A percentile compares a stretch with the other conserved stretches of the same genome.
phyloP scores from a whole-genome alignment of 306 rosid species.

The Lotus japonicus region DNA sequence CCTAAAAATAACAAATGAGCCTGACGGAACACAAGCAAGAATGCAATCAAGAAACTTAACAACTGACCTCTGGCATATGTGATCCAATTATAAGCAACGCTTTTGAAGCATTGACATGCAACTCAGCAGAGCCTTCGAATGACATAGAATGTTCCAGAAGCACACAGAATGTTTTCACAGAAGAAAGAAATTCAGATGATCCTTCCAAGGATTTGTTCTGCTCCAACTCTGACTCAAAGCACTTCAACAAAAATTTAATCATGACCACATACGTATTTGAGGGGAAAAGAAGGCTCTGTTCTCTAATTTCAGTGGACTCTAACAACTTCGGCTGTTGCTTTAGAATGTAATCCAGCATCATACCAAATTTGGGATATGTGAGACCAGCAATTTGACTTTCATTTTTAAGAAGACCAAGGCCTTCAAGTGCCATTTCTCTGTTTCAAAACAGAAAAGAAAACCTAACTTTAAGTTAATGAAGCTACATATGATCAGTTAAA shows the following conservation, averaged over 20 bases:
- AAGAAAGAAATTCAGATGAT: slow-evolving; percentile 41
- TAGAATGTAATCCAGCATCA: slow-evolving; percentile 70
- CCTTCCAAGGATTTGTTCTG: slow-evolving; percentile 35
- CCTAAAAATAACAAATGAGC: slow-evolving; percentile 45
- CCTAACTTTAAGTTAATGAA: not conserved
- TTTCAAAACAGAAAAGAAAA: slow-evolving; percentile 17
- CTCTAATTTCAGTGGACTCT: slow-evolving; percentile 60
- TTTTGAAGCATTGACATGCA: slow-evolving; percentile 82
- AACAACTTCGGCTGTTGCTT: slow-evolving; percentile 67
- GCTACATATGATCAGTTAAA: not conserved
- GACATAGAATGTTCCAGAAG: slow-evolving; percentile 86
- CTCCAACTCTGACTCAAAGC: slow-evolving; percentile 70
- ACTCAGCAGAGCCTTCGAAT: slow-evolving; percentile 79
- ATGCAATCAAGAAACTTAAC: slow-evolving; percentile 21
- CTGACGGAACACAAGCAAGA: slow-evolving; percentile 20
- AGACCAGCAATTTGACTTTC: slow-evolving; percentile 38
- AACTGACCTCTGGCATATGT: slow-evolving; percentile 70
- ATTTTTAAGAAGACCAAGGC: slow-evolving; percentile 55
- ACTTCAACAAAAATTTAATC: slow-evolving; percentile 72
- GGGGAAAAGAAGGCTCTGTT: slow-evolving; percentile 67
- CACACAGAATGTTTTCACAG: slow-evolving; percentile 62
- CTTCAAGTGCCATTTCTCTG: slow-evolving; percentile 94
- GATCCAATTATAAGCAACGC: slow-evolving; percentile 72
- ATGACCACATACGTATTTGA: slow-evolving; percentile 61
- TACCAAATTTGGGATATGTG: slow-evolving; percentile 61